These are phyloP conservation scores for Fusarium sarcochroum DNA, from an alignment of 2,329 filamentous ascomycete genomes.

Conservation along the genomic window DNA sequence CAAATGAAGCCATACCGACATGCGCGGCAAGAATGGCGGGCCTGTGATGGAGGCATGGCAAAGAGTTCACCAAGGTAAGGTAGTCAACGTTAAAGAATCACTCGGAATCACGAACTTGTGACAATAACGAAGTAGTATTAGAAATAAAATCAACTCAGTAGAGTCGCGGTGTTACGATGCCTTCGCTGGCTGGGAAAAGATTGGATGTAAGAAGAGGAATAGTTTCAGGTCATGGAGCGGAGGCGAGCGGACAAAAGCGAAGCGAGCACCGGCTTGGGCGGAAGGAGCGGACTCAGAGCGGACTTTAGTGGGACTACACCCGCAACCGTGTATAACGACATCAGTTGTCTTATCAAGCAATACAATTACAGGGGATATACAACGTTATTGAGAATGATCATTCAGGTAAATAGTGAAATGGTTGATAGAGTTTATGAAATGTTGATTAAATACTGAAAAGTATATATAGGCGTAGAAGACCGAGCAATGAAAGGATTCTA, in stretches of 20 bases:
- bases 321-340: background rate
- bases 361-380: background rate
- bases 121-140: background rate
- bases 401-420: no score
- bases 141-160: background rate
- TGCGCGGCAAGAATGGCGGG: conserved; percentile 10
- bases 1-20: background rate
- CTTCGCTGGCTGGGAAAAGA: background rate
- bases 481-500: no score
- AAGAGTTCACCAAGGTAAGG: background rate
- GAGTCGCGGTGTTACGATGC: background rate
- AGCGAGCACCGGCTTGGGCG: background rate
- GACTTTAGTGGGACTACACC: conserved; percentile 8
- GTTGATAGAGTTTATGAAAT: no score
- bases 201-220: background rate
- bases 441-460: no score
- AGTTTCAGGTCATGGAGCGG: background rate
- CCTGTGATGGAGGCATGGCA: background rate
- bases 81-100: background rate
- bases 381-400: background rate
- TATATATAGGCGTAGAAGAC: no score
- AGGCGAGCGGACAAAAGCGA: conserved; percentile 4
- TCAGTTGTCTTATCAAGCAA: background rate
- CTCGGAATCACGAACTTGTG: background rate
- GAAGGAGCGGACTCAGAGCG: background rate